Evolutionary conservation across 2,329 filamentous ascomycete genomes (phyloP), one percentile per base, ranked within the genome.

Genomic region (Arthrobotrys pseudoclavata): DNA sequence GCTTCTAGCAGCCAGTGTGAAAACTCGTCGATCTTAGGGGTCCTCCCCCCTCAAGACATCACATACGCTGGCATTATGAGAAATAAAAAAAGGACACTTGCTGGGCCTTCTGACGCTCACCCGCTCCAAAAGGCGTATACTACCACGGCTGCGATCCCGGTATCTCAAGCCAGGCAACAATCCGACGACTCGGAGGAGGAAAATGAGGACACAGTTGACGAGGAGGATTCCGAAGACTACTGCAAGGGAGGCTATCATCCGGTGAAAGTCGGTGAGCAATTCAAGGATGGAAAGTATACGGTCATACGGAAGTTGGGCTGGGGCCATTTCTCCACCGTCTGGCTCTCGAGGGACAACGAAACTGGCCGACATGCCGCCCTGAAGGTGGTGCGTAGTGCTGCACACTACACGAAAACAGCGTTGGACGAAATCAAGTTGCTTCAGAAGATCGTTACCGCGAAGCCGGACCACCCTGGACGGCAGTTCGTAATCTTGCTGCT

Each of bases 201-300:
- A 81, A 89, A 91, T 84, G 94, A 97, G 82, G 94, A 95, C 83
- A 97, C 95, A 45, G 95, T 94, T 83, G 96, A 98, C 84, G 96
- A 99, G 86, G 96, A 99, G 85, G 96, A 99, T 85, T 97, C 93
- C 57, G 95, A 98, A 85, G 96, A 99, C 85, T 99, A 99, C 86
- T 97, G 95, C 89, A 98, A 98, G 86, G 96, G 96, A 82, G 96
- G 96, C 79, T 98, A 98, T 85, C 96, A 99, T 83, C 96, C 96
- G 1, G 96, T 99, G 61, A 88, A 90, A 82, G 91, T 98, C 78
- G 96, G 96, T 82, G 96, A 99, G 86, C 92, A 94, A 83, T 98
- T 97, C 88, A 98, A 98, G 84, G 93, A 98, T 84, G 94, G 93
- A 81, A 95, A 93, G 86, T 99, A 99, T 86, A 96, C 15, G 91